These are phyloP conservation scores for Plenodomus biglobosus DNA, from an alignment of 2,329 filamentous ascomycete genomes.

Conservation along the genomic window DNA sequence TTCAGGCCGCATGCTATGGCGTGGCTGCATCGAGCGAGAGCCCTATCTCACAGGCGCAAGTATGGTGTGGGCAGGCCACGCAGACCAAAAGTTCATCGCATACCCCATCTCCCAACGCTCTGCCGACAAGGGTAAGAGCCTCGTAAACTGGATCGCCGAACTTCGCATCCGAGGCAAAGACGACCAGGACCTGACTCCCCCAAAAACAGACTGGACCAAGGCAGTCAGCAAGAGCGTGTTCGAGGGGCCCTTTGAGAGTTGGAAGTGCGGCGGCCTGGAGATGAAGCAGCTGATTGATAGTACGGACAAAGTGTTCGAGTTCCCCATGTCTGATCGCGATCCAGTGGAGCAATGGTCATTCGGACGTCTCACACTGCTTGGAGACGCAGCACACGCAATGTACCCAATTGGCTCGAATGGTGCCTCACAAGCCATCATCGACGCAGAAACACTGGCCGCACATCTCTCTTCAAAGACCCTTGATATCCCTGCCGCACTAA, in stretches of 20 bases:
- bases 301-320: slow-evolving; percentile 50
- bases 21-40: slow-evolving; percentile 47
- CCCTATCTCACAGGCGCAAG: slow-evolving; percentile 48
- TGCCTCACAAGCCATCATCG: slow-evolving; percentile 50
- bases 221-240: slow-evolving; percentile 47
- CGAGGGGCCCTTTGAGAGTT: slow-evolving; percentile 44
- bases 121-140: slow-evolving; percentile 39
- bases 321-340: slow-evolving; percentile 52
- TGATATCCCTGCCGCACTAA: slow-evolving; percentile 39
- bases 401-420: slow-evolving; percentile 51
- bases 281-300: slow-evolving; percentile 48
- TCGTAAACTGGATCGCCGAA: slow-evolving; percentile 54
- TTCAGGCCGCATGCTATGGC: slow-evolving; percentile 52
- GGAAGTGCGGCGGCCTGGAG: slow-evolving; percentile 48
- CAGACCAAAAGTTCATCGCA: slow-evolving; percentile 53
- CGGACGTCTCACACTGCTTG: slow-evolving; percentile 41
- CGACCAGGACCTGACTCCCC: slow-evolving; percentile 49
- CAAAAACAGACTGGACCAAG: slow-evolving; percentile 50
- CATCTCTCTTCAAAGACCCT: slow-evolving; percentile 31
- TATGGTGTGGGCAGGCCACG: slow-evolving; percentile 53
- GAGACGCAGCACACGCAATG: slow-evolving; percentile 48
- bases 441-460: slow-evolving; percentile 45
- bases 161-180: slow-evolving; percentile 47
- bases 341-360: slow-evolving; percentile 46
- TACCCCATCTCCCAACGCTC: slow-evolving; percentile 49